A percentile compares a stretch with the other conserved stretches of the same genome.
Conservation (phyloP, 1,284 basidiomycete species). For the Ustilago curta region DNA sequence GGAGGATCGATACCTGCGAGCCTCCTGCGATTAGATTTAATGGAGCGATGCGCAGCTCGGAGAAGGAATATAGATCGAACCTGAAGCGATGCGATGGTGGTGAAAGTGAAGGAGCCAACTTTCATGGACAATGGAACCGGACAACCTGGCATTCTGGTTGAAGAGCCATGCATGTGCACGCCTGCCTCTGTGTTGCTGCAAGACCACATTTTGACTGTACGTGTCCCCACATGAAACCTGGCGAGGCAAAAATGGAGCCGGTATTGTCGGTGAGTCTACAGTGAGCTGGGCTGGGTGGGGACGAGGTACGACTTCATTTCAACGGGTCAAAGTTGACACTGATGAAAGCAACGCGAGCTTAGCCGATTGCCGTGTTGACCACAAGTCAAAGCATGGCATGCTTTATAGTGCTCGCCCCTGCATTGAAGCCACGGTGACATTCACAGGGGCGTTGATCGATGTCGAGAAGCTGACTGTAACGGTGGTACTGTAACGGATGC, state of each 20-base stretch:
- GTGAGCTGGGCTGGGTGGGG: background rate
- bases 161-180: too few relatives aligned
- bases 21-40: background rate
- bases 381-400: too few relatives aligned
- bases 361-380: too few relatives aligned
- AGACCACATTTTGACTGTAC: too few relatives aligned
- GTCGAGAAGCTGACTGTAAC: too few relatives aligned
- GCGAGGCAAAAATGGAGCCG: background rate
- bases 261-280: background rate
- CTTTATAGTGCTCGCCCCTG: too few relatives aligned
- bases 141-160: too few relatives aligned
- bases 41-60: background rate
- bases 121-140: too few relatives aligned
- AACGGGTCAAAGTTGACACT: background rate
- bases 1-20: constrained; percentile 2
- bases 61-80: background rate
- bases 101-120: background rate
- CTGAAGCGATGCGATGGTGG: background rate
- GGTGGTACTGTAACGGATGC: too few relatives aligned
- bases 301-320: constrained; percentile 1
- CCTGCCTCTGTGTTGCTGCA: too few relatives aligned
- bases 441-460: too few relatives aligned
- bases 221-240: background rate
- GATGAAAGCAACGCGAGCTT: too few relatives aligned
- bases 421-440: background rate